Percentiles rank a stretch among this genome's conserved stretches.
These are phyloP conservation scores for Kodamaea laetipori DNA, from an alignment of 805 yeast genomes.

Conservation along the genomic window DNA sequence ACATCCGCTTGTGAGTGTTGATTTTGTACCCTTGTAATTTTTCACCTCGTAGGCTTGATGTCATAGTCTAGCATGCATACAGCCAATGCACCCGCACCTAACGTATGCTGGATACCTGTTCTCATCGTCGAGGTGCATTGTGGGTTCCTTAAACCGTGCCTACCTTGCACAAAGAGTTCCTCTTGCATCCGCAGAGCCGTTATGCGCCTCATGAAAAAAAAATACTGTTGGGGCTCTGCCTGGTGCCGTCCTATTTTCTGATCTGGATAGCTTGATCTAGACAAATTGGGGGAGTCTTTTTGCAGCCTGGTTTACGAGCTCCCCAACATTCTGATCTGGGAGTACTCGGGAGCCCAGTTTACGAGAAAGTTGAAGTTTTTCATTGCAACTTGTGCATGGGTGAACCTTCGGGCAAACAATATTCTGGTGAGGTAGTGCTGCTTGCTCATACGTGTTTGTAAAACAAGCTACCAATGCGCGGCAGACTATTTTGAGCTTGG, in stretches of 20 bases:
- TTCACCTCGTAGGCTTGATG: background rate
- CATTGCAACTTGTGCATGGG: no score
- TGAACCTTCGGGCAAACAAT: no score
- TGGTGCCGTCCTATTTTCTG: background rate
- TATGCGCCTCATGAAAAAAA: conserved; percentile 6
- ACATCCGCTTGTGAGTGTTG: no score
- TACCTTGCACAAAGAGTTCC: background rate
- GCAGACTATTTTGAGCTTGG: no score
- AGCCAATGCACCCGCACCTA: no score
- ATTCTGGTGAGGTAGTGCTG: no score
- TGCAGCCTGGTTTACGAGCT: background rate
- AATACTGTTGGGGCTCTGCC: background rate
- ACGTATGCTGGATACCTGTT: background rate
- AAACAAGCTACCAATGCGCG: no score
- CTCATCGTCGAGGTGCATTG: background rate
- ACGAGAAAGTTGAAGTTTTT: no score
- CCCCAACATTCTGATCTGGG: background rate
- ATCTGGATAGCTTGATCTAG: background rate
- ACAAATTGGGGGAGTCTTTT: background rate
- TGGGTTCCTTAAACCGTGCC: background rate
- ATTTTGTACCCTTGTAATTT: no score
- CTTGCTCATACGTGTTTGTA: no score
- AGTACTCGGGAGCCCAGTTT: no score
- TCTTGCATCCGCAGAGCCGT: conserved; percentile 4
- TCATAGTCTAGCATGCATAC: background rate